Base-by-base conservation (phyloP, 768 basidiomycete genomes). In the Hemileccinum impolitum region DNA sequence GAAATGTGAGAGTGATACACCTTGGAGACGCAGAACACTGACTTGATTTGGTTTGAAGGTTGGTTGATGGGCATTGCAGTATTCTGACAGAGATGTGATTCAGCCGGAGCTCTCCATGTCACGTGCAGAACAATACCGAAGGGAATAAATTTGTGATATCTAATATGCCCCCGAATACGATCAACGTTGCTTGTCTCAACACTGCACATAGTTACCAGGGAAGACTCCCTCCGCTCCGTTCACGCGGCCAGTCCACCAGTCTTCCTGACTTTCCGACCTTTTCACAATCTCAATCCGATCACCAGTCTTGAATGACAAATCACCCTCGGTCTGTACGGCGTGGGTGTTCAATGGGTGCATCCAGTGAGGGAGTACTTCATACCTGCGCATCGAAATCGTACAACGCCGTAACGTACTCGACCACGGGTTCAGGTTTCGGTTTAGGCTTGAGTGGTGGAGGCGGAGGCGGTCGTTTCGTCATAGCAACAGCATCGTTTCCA, bases 191-290 rank as follows among this genome's bases (percentile, higher is more conserved):
- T 45, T 31, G 26, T 40, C 19, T 43, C 37, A 54, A 47, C 19
- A 62, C 45, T 69, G 67, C 18, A 67, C 66, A 30, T 67, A 71
- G 69, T 64, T 71, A 80, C 89, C 90, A 47, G 94, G 95, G 71
- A 97, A 97, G 14, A 94, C 87, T 8, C 94, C 94, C 64, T 90
- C 81, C 53, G 67, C 65, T 7, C 93, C 93, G 55, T 90, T 83
- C 57, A 95, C 45, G 60, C 80, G 78, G 7, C 95, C 94, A 23
- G 94, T 96, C 95, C 95, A 98, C 94, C 94, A 97, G 63, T 98
- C 94, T 64, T 98, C 91, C 23, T 84, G 64, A 60, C 83, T 94
- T 7, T 78, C 80, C 15, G 86, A 84, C 68, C 80, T 81, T 68
- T 94, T 85, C 31, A 96, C 77, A 46, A 98, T 74, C 70, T 95